A percentile compares a stretch with the other conserved stretches of the same genome.
These are phyloP conservation scores for Botrytis tulipae DNA, from an alignment of 2,329 filamentous ascomycete genomes.

Conservation along the genomic window DNA sequence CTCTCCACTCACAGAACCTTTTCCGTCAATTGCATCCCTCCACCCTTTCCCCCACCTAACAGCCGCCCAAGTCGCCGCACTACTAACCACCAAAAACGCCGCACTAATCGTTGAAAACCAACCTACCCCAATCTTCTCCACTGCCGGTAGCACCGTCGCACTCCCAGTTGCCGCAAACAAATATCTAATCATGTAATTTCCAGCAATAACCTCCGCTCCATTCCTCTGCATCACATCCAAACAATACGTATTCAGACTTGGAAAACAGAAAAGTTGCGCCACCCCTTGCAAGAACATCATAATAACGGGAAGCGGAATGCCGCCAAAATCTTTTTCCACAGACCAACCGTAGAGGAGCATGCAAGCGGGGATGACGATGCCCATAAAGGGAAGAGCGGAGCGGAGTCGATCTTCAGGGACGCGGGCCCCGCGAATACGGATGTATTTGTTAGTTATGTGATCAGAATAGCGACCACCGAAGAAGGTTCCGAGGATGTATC, in stretches of 20 bases:
- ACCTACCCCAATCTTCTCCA: slow-evolving; percentile 73
- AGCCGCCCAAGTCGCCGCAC: slow-evolving; percentile 28
- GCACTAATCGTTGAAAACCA: slow-evolving; percentile 76
- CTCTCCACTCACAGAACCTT: slow-evolving; percentile 42
- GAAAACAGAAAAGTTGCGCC: slow-evolving; percentile 73
- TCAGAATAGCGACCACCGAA: slow-evolving; percentile 72
- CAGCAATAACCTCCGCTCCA: slow-evolving; percentile 72
- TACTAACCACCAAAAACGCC: slow-evolving; percentile 49
- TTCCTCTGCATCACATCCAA: slow-evolving; percentile 74
- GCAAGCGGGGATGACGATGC: slow-evolving; percentile 56
- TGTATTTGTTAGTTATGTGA: slow-evolving; percentile 60
- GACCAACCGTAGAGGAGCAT: slow-evolving; percentile 69
- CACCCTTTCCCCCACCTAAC: slow-evolving; percentile 34
- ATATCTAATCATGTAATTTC: slow-evolving; percentile 78
- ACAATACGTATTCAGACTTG: slow-evolving; percentile 75
- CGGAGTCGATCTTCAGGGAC: slow-evolving; percentile 68
- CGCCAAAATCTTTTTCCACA: slow-evolving; percentile 50
- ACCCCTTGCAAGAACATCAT: slow-evolving; percentile 74
- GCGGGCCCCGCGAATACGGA: slow-evolving; percentile 55
- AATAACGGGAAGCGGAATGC: slow-evolving; percentile 62
- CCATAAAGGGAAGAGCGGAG: slow-evolving; percentile 56
- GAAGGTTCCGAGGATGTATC: slow-evolving; percentile 68
- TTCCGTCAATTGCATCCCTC: slow-evolving; percentile 52
- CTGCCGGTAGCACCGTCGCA: slow-evolving; percentile 69
- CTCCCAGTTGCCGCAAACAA: slow-evolving; percentile 69